phyloP scores from a whole-genome alignment of 2,329 filamentous ascomycete genomes.

The Stenocarpella maydis region DNA sequence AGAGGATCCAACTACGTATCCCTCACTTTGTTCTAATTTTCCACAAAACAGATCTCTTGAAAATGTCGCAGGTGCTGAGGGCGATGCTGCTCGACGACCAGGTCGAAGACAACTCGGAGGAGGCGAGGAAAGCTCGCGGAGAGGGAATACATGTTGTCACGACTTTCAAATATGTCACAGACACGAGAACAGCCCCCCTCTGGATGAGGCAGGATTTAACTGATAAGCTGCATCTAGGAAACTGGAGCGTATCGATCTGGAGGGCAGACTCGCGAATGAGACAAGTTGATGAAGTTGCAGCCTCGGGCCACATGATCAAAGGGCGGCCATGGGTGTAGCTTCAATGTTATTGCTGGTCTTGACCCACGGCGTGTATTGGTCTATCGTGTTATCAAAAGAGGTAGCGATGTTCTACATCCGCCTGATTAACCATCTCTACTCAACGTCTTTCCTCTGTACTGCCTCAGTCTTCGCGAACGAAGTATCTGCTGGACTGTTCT shows the following conservation, averaged over 20 bases:
- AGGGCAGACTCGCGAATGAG: constrained; percentile 28
- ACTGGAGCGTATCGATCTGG: constrained; percentile 30
- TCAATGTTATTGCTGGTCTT: too few relatives aligned
- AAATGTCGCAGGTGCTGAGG: not conserved
- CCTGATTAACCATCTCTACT: not conserved
- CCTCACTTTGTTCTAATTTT: constrained; percentile 12
- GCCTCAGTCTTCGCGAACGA: not conserved
- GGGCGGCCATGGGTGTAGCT: too few relatives aligned
- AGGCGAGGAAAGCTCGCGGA: not conserved
- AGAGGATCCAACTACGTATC: not conserved
- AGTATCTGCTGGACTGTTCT: not conserved
- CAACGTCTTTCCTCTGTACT: not conserved
- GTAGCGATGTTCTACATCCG: too few relatives aligned
- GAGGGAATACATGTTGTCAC: constrained; percentile 29
- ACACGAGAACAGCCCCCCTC: constrained; percentile 30
- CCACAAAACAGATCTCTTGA: not conserved
- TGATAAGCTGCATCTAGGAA: constrained; percentile 21
- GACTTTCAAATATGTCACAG: constrained; percentile 31
- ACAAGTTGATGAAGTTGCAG: not conserved
- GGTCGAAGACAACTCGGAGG: not conserved
- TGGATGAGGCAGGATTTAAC: constrained; percentile 34
- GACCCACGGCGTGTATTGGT: too few relatives aligned
- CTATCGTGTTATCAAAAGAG: too few relatives aligned
- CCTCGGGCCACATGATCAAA: too few relatives aligned
- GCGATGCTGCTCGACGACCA: not conserved